phyloP scores from a whole-genome alignment of 352 stramenopile genomes.

The Phytophthora foliorum region DNA sequence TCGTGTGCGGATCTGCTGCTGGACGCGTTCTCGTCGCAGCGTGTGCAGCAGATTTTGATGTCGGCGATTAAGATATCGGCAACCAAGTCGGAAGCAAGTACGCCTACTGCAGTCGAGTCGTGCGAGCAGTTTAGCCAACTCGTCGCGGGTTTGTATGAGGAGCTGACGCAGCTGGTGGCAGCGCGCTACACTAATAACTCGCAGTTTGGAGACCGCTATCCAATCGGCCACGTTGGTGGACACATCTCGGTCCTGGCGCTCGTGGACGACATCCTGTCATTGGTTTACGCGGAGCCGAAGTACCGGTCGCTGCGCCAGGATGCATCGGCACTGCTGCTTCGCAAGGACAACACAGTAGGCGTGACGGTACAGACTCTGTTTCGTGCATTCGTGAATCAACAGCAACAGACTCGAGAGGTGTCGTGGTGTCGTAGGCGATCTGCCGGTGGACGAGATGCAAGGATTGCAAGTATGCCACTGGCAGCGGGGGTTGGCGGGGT shows the following conservation, averaged over 20 bases:
- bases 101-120: not conserved
- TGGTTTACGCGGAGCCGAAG: conserved; percentile 19
- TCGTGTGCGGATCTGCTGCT: conserved; percentile 11
- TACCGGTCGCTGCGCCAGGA: conserved; percentile 1
- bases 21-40: conserved; percentile 6
- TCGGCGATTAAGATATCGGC: not conserved
- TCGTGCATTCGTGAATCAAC: conserved; percentile 1
- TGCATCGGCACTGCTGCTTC: conserved; percentile 6
- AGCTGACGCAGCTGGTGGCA: not conserved
- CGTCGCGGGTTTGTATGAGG: conserved; percentile 1
- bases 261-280: conserved; percentile 19
- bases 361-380: not conserved
- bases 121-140: conserved; percentile 13
- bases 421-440: not conserved
- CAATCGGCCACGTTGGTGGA: not conserved
- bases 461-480: too few species aligned
- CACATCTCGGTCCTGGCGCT: conserved; percentile 2
- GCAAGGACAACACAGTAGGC: not conserved
- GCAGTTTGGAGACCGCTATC: not conserved
- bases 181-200: not conserved
- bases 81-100: not conserved
- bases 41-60: conserved; percentile 8
- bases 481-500: too few species aligned
- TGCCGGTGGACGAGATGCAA: too few species aligned
- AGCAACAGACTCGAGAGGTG: not conserved